Base-by-base conservation (phyloP, 345 rosid species). In the Bruguiera gymnorhiza region DNA sequence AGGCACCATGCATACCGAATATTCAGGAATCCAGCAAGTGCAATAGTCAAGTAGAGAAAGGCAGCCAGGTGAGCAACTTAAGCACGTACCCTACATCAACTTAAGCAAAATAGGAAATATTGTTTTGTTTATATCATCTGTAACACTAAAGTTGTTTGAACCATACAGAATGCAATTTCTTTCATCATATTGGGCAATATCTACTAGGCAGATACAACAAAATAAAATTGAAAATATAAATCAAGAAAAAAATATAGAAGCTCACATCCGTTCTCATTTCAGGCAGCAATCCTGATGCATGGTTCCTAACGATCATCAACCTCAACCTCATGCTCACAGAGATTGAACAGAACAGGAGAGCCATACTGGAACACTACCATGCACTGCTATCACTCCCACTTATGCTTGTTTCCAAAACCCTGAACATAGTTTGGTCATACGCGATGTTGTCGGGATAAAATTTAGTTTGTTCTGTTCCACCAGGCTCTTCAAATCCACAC, bases 221-320 rank as follows among this genome's bases (percentile, higher is more conserved):
- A 1, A 11, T 26, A 20, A 23, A 51, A 4, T 19, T 53, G 16
- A 30, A 61, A 54, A 39, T 8, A 4, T 61, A 5, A 24, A 59
- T 21, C 56, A 64, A 34, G 16, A 58, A 53, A 58, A 63, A 34
- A 34, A 7, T 11, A 51, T 23, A 57, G 20, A 50, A 73, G 54
- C 90, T 85, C 77, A 87, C 98, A 75, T 92, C 97, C 80, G 88
- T 94, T 79, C 86, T 88, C 98, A 88, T 91, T 71, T 94, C 98
- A 7, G 92, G 88, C 62, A 91, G 97, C 92, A 88, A 79, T 50
- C 96, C 97, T 36, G 88, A 87, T 36, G 97, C 87, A 76, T 89
- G 93, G 56, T 81, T 86, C 81, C 86, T 89, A 53, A 83, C 86
- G 89, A 68, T 78, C 86, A 69, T 92, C 97, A 78, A 95, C 97